Evolutionary conservation across 2,329 filamentous ascomycete species (phyloP).

Genomic region (Penicillium frequentans): DNA sequence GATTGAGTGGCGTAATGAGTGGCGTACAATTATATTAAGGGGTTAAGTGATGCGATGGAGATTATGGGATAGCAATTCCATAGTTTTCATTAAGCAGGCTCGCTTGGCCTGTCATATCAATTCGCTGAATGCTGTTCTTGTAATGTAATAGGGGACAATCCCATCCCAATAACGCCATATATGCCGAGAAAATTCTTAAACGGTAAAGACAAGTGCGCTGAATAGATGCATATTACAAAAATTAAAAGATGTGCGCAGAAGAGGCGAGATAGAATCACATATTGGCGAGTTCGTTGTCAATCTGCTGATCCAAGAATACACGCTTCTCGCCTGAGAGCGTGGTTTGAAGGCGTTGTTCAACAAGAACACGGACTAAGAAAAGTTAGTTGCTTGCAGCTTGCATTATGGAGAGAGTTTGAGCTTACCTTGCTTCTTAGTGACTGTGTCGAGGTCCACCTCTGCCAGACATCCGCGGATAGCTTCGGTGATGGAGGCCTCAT

Average conservation of each 20-base stretch:
- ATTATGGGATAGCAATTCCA: not conserved
- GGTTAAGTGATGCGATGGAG: not conserved
- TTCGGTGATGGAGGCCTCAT: conserved; percentile 77
- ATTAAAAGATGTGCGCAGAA: conserved; percentile 6
- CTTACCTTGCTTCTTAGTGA: conserved; percentile 91
- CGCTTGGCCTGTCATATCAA: not conserved
- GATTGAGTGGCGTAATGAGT: too few relatives aligned
- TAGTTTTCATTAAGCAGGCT: not conserved
- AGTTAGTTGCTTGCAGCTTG: conserved; percentile 5
- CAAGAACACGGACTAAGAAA: conserved; percentile 68
- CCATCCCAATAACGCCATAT: conserved; percentile 19
- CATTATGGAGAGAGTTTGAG: not conserved
- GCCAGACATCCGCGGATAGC: conserved; percentile 78
- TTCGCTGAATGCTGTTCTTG: conserved; percentile 11
- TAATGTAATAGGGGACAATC: not conserved
- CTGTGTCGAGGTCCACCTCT: conserved; percentile 92
- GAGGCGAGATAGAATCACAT: conserved; percentile 61
- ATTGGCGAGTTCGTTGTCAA: conserved; percentile 88
- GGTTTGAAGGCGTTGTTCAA: conserved; percentile 90
- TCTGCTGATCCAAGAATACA: conserved; percentile 87
- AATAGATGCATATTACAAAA: conserved; percentile 22
- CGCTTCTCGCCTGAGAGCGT: conserved; percentile 83
- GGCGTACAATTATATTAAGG: not conserved
- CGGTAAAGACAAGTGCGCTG: conserved; percentile 10
- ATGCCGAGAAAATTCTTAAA: conserved; percentile 19